Evolutionary conservation across 2,329 filamentous ascomycete species (phyloP).

Genomic region (Huntiella savannae): DNA sequence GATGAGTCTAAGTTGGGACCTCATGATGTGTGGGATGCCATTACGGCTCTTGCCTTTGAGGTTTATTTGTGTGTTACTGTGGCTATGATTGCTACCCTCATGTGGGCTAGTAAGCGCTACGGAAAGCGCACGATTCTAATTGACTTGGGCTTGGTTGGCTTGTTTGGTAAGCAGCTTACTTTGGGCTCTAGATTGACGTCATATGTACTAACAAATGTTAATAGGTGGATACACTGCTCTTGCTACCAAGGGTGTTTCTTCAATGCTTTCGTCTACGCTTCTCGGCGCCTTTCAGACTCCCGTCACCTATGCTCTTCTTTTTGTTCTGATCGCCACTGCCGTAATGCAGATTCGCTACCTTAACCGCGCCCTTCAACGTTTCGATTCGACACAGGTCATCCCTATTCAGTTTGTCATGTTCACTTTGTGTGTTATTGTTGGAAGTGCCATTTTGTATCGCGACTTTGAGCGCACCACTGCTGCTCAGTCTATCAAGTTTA

Average conservation of each 20-base stretch:
- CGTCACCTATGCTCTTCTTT: constrained; percentile 70
- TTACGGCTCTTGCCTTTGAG: constrained; percentile 75
- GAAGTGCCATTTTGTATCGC: constrained; percentile 79
- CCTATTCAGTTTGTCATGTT: constrained; percentile 96
- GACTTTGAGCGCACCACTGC: constrained; percentile 74
- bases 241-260: constrained; percentile 90
- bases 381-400: constrained; percentile 95
- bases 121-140: constrained; percentile 78
- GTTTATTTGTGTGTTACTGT: constrained; percentile 69
- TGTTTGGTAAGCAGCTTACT: constrained; percentile 52
- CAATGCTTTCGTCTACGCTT: constrained; percentile 77
- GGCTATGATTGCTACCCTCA: constrained; percentile 52
- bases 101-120: constrained; percentile 67
- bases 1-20: constrained; percentile 83
- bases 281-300: constrained; percentile 80
- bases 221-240: constrained; percentile 80
- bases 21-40: constrained; percentile 74
- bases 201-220: not conserved
- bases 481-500: constrained; percentile 61
- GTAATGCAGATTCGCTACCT: constrained; percentile 96
- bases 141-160: constrained; percentile 76
- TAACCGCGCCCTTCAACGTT: constrained; percentile 71
- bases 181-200: constrained; percentile 11
- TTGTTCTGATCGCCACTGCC: constrained; percentile 64
- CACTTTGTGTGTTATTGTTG: constrained; percentile 84